phyloP scores from a whole-genome alignment of 768 basidiomycete species.

The Podaxis sp. region DNA sequence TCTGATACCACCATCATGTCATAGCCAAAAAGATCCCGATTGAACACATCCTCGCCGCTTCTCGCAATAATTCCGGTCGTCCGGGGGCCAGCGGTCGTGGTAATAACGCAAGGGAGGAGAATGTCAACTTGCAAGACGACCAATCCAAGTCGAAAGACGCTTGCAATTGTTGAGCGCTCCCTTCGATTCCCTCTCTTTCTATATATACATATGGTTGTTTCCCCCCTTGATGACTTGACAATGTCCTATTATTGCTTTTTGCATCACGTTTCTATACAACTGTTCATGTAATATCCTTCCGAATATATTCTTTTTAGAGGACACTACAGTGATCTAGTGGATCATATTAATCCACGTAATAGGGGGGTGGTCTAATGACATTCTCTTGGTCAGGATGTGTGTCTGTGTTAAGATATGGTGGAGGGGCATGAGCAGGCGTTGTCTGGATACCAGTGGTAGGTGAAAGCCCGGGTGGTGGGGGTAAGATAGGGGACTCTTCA shows the following conservation, averaged over 20 bases:
- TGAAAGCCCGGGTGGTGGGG: constrained; percentile 25
- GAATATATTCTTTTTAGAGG: constrained; percentile 20
- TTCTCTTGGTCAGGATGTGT: constrained; percentile 47
- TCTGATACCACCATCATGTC: not conserved
- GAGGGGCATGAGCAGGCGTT: constrained; percentile 64
- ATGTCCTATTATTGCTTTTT: constrained; percentile 15
- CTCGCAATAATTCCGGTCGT: constrained; percentile 64
- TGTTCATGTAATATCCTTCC: constrained; percentile 19
- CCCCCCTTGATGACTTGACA: constrained; percentile 18
- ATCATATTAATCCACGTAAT: constrained; percentile 44
- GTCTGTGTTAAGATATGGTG: constrained; percentile 69
- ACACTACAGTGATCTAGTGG: not conserved
- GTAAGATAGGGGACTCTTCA: constrained; percentile 15
- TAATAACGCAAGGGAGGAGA: constrained; percentile 50
- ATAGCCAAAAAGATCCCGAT: constrained; percentile 70
- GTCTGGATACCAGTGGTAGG: constrained; percentile 24
- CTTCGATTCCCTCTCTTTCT: constrained; percentile 1
- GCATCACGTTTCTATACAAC: constrained; percentile 18
- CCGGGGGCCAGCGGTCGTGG: constrained; percentile 54
- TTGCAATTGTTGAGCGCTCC: constrained; percentile 69
- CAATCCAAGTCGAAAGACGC: constrained; percentile 67
- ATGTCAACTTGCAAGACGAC: constrained; percentile 71
- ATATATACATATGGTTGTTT: constrained; percentile 21
- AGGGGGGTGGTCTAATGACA: constrained; percentile 59
- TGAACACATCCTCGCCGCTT: constrained; percentile 89